phyloP scores from a whole-genome alignment of 139 green algal genomes.

The Tetratostichococcus sp. region DNA sequence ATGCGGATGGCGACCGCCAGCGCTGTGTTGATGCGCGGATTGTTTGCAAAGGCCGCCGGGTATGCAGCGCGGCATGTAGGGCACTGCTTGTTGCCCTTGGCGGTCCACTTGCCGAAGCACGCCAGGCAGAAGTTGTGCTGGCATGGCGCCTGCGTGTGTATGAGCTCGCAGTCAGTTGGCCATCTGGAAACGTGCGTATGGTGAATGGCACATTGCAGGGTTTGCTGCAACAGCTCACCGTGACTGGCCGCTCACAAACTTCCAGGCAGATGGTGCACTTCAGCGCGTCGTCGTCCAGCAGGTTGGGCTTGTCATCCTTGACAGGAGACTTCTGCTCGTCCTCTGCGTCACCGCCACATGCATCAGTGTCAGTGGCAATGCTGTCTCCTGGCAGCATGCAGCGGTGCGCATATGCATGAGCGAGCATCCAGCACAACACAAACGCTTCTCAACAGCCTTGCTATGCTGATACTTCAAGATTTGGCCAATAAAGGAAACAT shows the following conservation, averaged over 20 bases:
- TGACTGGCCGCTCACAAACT: slow-evolving; percentile 84
- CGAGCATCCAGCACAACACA: too few species aligned
- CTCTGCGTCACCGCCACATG: background rate
- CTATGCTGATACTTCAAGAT: background rate
- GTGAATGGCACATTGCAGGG: too few species aligned
- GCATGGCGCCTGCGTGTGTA: slow-evolving; percentile 80
- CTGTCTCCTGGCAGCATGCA: too few species aligned
- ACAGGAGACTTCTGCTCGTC: slow-evolving; percentile 7
- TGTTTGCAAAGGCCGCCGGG: slow-evolving; percentile 57
- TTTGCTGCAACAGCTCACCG: slow-evolving; percentile 38
- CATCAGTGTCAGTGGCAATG: background rate
- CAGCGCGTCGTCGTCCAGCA: slow-evolving; percentile 66
- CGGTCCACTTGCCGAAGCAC: slow-evolving; percentile 80
- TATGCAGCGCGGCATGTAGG: slow-evolving; percentile 79
- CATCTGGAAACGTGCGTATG: too few species aligned
- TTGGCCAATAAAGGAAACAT: too few species aligned
- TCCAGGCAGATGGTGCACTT: slow-evolving; percentile 86
- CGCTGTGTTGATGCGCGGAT: slow-evolving; percentile 86
- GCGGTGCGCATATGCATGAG: too few species aligned
- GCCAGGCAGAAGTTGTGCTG: slow-evolving; percentile 96
- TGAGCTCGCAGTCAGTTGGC: too few species aligned
- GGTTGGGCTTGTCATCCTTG: background rate
- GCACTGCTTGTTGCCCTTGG: slow-evolving; percentile 78
- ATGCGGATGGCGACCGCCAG: slow-evolving; percentile 69
- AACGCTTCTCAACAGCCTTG: too few species aligned